Percentiles rank a stretch among this genome's conserved stretches.
phyloP scores from a whole-genome alignment of 106 monocot genomes.

The Dendrobium chrysotoxum region DNA sequence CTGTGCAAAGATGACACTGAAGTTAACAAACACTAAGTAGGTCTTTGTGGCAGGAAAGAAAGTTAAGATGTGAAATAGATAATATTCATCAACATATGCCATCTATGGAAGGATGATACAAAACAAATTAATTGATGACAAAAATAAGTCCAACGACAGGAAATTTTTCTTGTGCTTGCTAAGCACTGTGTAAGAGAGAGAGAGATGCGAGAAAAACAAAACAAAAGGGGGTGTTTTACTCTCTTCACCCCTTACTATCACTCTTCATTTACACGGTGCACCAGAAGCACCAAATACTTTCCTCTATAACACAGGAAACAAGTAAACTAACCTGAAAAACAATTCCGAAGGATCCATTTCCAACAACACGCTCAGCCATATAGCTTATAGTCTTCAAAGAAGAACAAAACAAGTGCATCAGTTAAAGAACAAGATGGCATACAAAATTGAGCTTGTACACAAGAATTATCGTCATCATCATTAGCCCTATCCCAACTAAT shows the following conservation, averaged over 20 bases:
- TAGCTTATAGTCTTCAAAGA: conserved; percentile 31
- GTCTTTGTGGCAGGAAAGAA: background rate
- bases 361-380: conserved; percentile 33
- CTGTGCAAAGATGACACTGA: conserved; percentile 2
- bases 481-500: too few relatives aligned
- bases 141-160: too few relatives aligned
- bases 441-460: background rate
- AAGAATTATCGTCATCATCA: too few relatives aligned
- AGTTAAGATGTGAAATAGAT: background rate
- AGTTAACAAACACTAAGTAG: background rate
- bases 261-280: background rate
- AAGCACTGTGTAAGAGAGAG: background rate
- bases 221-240: background rate
- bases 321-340: conserved; percentile 24
- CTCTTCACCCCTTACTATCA: background rate
- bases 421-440: background rate
- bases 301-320: background rate
- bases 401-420: background rate
- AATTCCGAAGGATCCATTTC: conserved; percentile 32
- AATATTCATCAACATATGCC: too few relatives aligned
- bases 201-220: background rate
- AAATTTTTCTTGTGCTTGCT: too few relatives aligned
- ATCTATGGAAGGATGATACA: too few relatives aligned
- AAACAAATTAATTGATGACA: too few relatives aligned
- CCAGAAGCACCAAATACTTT: too few relatives aligned